phyloP scores from a whole-genome alignment of 768 basidiomycete genomes.

The Cystobasidium onofrii region DNA sequence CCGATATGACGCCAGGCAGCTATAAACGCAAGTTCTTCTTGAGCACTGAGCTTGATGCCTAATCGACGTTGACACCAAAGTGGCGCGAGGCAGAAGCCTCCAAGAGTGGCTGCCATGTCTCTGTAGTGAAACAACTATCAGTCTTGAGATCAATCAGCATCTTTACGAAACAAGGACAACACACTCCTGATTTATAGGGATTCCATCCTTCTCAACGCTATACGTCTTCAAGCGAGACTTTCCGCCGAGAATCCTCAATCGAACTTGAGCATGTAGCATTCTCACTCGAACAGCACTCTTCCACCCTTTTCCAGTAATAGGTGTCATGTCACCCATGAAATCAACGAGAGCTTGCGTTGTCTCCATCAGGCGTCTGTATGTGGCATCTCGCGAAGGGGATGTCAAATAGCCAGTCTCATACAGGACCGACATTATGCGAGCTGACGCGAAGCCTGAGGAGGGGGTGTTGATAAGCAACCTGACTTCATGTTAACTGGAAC shows the following conservation, averaged over 20 bases:
- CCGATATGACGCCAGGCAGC: constrained; percentile 44
- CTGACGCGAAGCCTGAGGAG: constrained; percentile 42
- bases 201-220: constrained; percentile 40
- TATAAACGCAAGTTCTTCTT: constrained; percentile 42
- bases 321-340: constrained; percentile 43
- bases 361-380: constrained; percentile 31
- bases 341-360: constrained; percentile 2
- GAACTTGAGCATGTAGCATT: constrained; percentile 44
- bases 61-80: constrained; percentile 43
- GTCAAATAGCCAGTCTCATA: constrained; percentile 45
- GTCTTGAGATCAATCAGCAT: not conserved
- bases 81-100: constrained; percentile 44
- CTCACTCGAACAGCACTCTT: constrained; percentile 43
- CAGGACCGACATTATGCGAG: constrained; percentile 41
- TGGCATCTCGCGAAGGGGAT: constrained; percentile 35
- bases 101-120: constrained; percentile 44
- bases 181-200: constrained; percentile 45
- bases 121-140: too few relatives aligned
- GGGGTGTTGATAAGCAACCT: too few relatives aligned
- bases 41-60: constrained; percentile 36
- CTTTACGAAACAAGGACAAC: constrained; percentile 11
- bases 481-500: too few relatives aligned
- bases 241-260: constrained; percentile 37
- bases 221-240: constrained; percentile 42
- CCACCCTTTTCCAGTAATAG: constrained; percentile 42